A percentile compares a stretch with the other conserved stretches of the same genome.
Conservation (phyloP, 306 rosid species). For the Cicer yamashitae region DNA sequence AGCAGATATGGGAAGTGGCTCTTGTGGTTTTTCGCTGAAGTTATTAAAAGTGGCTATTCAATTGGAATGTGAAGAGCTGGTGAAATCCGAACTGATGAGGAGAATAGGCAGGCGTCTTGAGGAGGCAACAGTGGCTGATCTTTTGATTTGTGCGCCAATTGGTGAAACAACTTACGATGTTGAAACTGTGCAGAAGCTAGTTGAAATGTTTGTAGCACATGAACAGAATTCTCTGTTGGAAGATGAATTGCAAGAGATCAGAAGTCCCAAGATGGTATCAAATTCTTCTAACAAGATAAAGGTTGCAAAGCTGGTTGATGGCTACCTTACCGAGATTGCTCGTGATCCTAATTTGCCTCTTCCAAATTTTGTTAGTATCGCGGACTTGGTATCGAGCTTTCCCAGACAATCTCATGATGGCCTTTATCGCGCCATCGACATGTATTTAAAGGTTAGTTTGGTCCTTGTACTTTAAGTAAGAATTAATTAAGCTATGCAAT, state of each 20-base stretch:
- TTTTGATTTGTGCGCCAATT: conserved; percentile 59
- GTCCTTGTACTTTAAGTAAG: neutral
- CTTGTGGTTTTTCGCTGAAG: conserved; percentile 72
- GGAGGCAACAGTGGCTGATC: conserved; percentile 77
- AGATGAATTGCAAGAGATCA: conserved; percentile 69
- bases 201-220: conserved; percentile 68
- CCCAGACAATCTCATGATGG: conserved; percentile 83
- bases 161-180: conserved; percentile 62
- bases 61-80: conserved; percentile 67
- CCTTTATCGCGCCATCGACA: conserved; percentile 88
- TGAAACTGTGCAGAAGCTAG: conserved; percentile 73
- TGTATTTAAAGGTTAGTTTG: conserved; percentile 74
- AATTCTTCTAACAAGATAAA: conserved; percentile 61
- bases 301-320: conserved; percentile 88
- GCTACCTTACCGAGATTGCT: conserved; percentile 81
- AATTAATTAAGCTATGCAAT: neutral
- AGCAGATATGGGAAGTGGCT: conserved; percentile 53
- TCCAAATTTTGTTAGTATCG: conserved; percentile 63
- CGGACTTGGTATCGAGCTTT: conserved; percentile 73
- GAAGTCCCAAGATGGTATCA: conserved; percentile 63
- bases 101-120: conserved; percentile 79
- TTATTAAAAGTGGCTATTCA: conserved; percentile 63
- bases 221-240: conserved; percentile 56
- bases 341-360: conserved; percentile 72
- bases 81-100: conserved; percentile 60